Evolutionary conservation across 495 filamentous ascomycete genomes (phyloP), one percentile per base, ranked within the genome.

Genomic region (Pyrenopolyporus hunteri): DNA sequence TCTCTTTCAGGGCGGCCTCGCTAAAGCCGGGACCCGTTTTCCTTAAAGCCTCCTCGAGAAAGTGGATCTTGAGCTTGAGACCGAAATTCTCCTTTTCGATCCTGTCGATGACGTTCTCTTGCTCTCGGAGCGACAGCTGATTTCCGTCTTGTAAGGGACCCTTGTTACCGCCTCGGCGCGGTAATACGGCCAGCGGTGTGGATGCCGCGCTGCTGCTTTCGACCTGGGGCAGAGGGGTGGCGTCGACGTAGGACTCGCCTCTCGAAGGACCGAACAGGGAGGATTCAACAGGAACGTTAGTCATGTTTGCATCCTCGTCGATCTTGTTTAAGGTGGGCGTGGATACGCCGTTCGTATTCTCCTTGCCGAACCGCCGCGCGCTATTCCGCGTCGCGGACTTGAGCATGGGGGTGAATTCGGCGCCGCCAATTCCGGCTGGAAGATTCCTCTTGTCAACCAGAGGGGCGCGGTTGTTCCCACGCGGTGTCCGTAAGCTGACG

Each of bases 1-100:
- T 98, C 75, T 98, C 94, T 69, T 89, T 89, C 9, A 98, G 76
- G 0, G 95, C 90, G 16, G 85, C 83, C 63, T 93, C 88, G 69
- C 91, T 93, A 78, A 91, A 91, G 28, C 89, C 88, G 2, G 92
- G 92, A 0, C 94, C 95, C 19, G 87, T 83, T 70, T 93, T 96
- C 31, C 87, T 82, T 11, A 98, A 70, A 19, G 89, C 86, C 45
- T 92, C 87, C 64, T 91, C 87, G 61, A 92, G 80, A 67, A 90
- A 91, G 69, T 91, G 87, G 43, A 91, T 90, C 72, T 90, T 92
- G 52, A 92, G 79, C 68, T 92, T 92, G 23, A 92, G 75, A 6
- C 85, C 85, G 59, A 92, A 92, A 57, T 92, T 92, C 60, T 92
- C 89, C 76, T 98, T 98, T 71, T 98, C 91, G 58, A 98, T 92